A percentile compares a stretch with the other conserved stretches of the same genome.
Conservation (phyloP, 371 early-diverging fungal species). For the Mortierella sp. region DNA sequence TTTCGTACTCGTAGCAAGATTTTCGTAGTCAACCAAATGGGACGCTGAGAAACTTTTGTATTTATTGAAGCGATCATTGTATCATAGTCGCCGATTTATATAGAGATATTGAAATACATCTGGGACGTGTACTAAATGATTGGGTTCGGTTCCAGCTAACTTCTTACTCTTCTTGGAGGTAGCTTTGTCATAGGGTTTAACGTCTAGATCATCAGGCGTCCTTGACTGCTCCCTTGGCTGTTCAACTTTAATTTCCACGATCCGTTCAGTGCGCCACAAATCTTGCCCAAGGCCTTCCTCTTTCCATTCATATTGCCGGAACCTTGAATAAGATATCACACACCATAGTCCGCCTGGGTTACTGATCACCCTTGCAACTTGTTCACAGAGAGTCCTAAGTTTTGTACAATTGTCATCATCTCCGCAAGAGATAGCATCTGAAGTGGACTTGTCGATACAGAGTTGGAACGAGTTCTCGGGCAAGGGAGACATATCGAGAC, state of each 20-base stretch:
- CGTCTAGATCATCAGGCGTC: neutral
- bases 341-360: constrained; percentile 39
- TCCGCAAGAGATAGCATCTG: constrained; percentile 50
- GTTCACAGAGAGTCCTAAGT: constrained; percentile 32
- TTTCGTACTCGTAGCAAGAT: too few relatives aligned
- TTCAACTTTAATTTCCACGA: constrained; percentile 33
- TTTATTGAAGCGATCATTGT: too few relatives aligned
- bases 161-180: neutral
- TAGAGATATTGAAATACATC: constrained; percentile 42
- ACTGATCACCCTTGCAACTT: constrained; percentile 30
- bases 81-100: constrained; percentile 30
- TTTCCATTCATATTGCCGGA: constrained; percentile 42
- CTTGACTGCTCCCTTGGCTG: neutral
- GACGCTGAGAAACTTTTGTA: too few relatives aligned
- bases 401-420: constrained; percentile 44
- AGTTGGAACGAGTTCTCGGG: constrained; percentile 15
- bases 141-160: neutral
- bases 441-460: constrained; percentile 45
- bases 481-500: constrained; percentile 38
- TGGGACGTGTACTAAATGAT: constrained; percentile 22
- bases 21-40: too few relatives aligned
- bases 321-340: constrained; percentile 41
- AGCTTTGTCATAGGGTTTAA: neutral
- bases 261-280: constrained; percentile 37
- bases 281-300: constrained; percentile 16